Conservation (phyloP, 495 filamentous ascomycete species). For the Penicillium desertorum region DNA sequence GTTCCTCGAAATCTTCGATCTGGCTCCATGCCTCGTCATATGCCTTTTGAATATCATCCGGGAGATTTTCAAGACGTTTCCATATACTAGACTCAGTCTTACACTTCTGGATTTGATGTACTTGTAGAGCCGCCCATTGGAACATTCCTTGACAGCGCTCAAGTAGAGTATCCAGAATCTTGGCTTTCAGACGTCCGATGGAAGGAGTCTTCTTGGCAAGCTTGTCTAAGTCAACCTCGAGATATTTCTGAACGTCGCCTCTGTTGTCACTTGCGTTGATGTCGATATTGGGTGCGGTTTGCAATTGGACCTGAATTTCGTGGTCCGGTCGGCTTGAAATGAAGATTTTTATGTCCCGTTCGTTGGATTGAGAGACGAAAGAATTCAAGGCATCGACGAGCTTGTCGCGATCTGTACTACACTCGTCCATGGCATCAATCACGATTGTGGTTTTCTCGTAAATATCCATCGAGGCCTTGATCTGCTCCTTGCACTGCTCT, state of each 20-base stretch:
- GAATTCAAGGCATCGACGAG: conserved; percentile 34
- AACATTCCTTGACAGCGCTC: too few species aligned
- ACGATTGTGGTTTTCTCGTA: conserved; percentile 33
- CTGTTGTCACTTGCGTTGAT: conserved; percentile 36
- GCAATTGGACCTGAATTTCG: conserved; percentile 30
- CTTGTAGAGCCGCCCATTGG: too few species aligned
- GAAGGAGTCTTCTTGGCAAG: neutral
- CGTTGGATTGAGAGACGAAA: conserved; percentile 26
- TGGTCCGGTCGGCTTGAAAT: conserved; percentile 46
- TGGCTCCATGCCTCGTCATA: conserved; percentile 37
- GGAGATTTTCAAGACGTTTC: conserved; percentile 5
- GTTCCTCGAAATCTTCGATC: conserved; percentile 19
- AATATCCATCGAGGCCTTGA: conserved; percentile 17
- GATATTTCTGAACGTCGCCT: conserved; percentile 30
- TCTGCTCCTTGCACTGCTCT: conserved; percentile 25
- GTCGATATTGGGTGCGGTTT: conserved; percentile 27
- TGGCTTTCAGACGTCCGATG: too few species aligned
- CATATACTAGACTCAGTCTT: too few species aligned
- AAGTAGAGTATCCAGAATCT: too few species aligned
- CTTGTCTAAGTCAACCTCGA: conserved; percentile 29
- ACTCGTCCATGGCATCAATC: conserved; percentile 51
- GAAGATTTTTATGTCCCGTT: conserved; percentile 39
- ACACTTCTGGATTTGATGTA: too few species aligned
- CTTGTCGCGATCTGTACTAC: conserved; percentile 29
- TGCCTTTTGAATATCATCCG: conserved; percentile 27